phyloP scores from a whole-genome alignment of 495 filamentous ascomycete species.

The Friedmanniomyces endolithicus region DNA sequence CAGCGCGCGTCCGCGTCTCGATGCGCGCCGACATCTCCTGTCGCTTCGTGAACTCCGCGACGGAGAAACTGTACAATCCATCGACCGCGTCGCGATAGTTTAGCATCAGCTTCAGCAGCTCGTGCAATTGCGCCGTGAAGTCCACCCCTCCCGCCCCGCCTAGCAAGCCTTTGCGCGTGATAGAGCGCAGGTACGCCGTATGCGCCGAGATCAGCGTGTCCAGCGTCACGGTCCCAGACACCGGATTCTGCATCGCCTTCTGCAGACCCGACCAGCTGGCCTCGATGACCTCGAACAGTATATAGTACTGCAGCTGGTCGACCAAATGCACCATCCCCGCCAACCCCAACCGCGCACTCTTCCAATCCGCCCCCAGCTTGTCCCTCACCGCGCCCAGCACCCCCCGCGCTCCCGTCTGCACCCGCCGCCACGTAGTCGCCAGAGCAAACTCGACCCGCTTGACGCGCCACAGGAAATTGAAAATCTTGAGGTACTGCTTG shows the following conservation, averaged over 20 bases:
- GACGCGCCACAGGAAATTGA: constrained; percentile 98
- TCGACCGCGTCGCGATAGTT: constrained; percentile 87
- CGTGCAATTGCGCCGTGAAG: constrained; percentile 82
- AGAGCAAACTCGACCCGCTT: constrained; percentile 96
- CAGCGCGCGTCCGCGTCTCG: constrained; percentile 47
- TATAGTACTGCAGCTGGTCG: constrained; percentile 94
- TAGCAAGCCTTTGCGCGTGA: constrained; percentile 92
- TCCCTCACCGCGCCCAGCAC: constrained; percentile 75
- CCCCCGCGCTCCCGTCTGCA: constrained; percentile 87
- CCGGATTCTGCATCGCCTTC: constrained; percentile 65
- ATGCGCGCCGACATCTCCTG: constrained; percentile 72
- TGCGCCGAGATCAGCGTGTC: constrained; percentile 93
- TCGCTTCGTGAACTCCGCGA: constrained; percentile 80
- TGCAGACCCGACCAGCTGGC: constrained; percentile 82
- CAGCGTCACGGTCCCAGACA: constrained; percentile 45
- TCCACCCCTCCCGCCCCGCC: constrained; percentile 53
- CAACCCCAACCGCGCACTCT: constrained; percentile 68
- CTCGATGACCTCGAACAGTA: constrained; percentile 97
- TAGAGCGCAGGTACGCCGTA: constrained; percentile 74
- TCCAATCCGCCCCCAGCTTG: constrained; percentile 74
- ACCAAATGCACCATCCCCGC: constrained; percentile 99
- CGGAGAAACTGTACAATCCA: constrained; percentile 83
- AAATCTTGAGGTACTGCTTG: constrained; percentile 94
- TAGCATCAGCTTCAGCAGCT: constrained; percentile 89
- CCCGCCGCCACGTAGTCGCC: constrained; percentile 80